Evolutionary conservation across 2,329 filamentous ascomycete species (phyloP), one percentile per base, ranked within the genome.

Genomic region (Ophiostoma piceae): DNA sequence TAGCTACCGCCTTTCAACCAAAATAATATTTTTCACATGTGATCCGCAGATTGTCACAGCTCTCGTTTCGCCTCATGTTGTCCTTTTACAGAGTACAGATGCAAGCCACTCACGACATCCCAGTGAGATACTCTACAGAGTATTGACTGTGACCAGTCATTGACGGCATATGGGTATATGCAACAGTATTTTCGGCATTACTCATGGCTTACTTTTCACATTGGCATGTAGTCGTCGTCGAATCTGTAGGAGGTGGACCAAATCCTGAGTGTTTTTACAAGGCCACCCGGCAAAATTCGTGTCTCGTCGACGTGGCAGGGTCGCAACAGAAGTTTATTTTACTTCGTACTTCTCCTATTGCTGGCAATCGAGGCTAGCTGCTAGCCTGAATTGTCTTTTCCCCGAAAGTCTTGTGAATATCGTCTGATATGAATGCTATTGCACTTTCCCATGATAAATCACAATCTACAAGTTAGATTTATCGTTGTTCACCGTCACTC

Each of bases 301-400:
- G 51, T 12, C 57, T 62, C 22, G 32, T 16, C 57, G 57, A 62
- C 57, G 57, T 62, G 57, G 57, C 57, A 62, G 57, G 57, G 57
- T 62, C 11, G 57, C 12, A 62, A 62, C 57, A 62, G 41, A 16
- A 43, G 41, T 43, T 43, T 43, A 43, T 43, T 47, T 47, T 5
- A 47, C 14, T 47, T 5, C 16, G 16, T 5, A 47, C 14, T 47
- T 5, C 16, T 47, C 41, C 43, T 47, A 47, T 47, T 47, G 43
- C 11, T 47, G 43, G 43, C 43, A 47, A 16, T 47, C 16, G 43
- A 47, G 16, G 14, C 9, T 8, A 41, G 8, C 43, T 19, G n/a
- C 43, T n/a, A 47, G 43, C 11, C 6, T 19, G 19, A 47, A 47
- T 47, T 16, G 19, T 8, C 19, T 47, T 4, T 8, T 47, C 5